Percentiles rank a stretch among this genome's conserved stretches.
These are phyloP conservation scores for Arthrobotrys conoides DNA, from an alignment of 2,329 filamentous ascomycete genomes.

Conservation along the genomic window DNA sequence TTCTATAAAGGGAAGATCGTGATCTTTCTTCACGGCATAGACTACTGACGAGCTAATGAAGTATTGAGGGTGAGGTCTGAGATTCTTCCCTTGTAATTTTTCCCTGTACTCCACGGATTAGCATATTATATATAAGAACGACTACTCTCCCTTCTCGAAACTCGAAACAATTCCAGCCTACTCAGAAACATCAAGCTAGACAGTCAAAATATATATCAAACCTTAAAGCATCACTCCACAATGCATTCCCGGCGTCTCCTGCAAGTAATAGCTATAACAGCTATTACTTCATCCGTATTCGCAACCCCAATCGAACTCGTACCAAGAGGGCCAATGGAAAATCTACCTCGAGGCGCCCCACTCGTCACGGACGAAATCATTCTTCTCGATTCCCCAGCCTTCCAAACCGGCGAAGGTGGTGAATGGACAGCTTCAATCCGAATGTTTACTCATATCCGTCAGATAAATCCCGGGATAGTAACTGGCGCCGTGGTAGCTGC, in stretches of 20 bases:
- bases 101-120: not conserved
- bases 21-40: not conserved
- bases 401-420: conserved; percentile 21
- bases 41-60: not conserved
- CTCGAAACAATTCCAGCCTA: conserved; percentile 20
- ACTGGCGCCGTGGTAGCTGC: conserved; percentile 29
- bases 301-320: conserved; percentile 39
- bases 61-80: not conserved
- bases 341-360: conserved; percentile 26
- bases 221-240: not conserved
- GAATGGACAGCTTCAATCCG: conserved; percentile 39
- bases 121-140: conserved; percentile 23
- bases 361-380: conserved; percentile 45
- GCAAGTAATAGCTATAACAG: conserved; percentile 27
- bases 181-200: conserved; percentile 1
- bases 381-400: conserved; percentile 51
- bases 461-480: conserved; percentile 25
- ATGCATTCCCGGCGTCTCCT: conserved; percentile 38
- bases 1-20: conserved; percentile 43
- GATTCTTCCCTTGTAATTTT: not conserved
- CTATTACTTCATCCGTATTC: conserved; percentile 34
- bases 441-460: conserved; percentile 45
- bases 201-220: not conserved
- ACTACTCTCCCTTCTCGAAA: not conserved
- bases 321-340: conserved; percentile 3